Percentiles rank a stretch among this genome's conserved stretches.
Conservation (phyloP, 306 rosid species). For the Dalbergia cultrata region DNA sequence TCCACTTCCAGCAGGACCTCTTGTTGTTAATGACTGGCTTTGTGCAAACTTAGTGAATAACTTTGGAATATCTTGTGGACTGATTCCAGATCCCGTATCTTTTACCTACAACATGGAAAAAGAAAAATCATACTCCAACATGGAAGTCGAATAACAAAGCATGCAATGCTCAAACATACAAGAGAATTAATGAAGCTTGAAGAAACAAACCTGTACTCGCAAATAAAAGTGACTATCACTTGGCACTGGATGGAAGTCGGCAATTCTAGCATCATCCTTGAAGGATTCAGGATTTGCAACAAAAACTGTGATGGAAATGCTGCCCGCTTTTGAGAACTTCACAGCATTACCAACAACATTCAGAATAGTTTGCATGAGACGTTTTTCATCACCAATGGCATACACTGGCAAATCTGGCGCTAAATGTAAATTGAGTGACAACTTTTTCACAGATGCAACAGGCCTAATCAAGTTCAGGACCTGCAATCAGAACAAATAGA, state of each 20-base stretch:
- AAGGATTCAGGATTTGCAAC: constrained; percentile 81
- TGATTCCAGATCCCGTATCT: constrained; percentile 91
- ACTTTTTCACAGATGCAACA: constrained; percentile 83
- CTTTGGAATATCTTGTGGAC: constrained; percentile 85
- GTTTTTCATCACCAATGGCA: constrained; percentile 87
- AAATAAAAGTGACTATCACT: constrained; percentile 87
- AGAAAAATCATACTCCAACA: constrained; percentile 16
- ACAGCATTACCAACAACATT: constrained; percentile 97
- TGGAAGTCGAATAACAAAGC: constrained; percentile 28
- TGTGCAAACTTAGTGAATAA: constrained; percentile 90
- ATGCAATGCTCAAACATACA: constrained; percentile 35
- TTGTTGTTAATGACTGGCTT: constrained; percentile 70
- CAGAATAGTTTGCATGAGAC: constrained; percentile 87
- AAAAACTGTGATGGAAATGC: constrained; percentile 69
- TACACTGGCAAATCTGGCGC: constrained; percentile 79
- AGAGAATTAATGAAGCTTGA: constrained; percentile 41
- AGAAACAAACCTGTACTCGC: constrained; percentile 82
- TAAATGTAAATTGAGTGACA: constrained; percentile 66
- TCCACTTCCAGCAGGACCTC: constrained; percentile 78
- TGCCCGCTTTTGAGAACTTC: constrained; percentile 93
- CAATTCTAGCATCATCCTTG: constrained; percentile 74
- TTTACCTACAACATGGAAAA: constrained; percentile 63
- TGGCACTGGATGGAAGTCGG: constrained; percentile 72
- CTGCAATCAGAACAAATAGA: constrained; percentile 61
- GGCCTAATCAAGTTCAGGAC: constrained; percentile 88